Base-by-base conservation (phyloP, 768 basidiomycete genomes). In the Cystoderma amianthinum region DNA sequence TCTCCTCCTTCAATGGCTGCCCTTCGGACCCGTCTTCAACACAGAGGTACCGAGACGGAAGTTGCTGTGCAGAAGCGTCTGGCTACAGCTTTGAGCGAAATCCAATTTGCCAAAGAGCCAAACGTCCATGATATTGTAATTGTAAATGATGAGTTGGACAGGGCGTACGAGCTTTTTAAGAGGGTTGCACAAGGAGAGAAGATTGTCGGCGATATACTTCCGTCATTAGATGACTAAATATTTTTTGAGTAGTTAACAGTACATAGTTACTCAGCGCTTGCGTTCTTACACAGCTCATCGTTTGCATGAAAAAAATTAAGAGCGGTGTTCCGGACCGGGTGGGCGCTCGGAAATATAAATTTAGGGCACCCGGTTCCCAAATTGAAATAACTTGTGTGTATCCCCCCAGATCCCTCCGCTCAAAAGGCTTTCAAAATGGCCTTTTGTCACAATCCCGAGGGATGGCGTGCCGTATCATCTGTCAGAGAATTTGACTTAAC, bases 111-210 rank as follows among this genome's bases (percentile, higher is more conserved):
- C 3, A 79, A 80, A 54, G 70, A 87, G 53, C 72, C 78, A 2
- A 74, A 72, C 24, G 71, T 73, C 1, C 90, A 91, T 50, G 86
- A 97, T 58, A 54, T 86, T 24, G 76, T 96, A 43, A 80, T 97
- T 45, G 79, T 97, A 44, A 98, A 97, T 61, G 93, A 93, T 51
- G 79, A 94, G 55, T 59, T 95, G 11, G 87, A 94, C 34, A 63
- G 77, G 12, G 90, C 94, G 5, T 95, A 94, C 58, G 61, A 63
- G 0, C 59, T 83, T n/a, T 80, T 98, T 56, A 82, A 78, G 58
- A 65, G 67, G 44, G 73, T 93, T 15, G 88, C 91, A 0, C 67
- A 85, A 28, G 93, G 88, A 17, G 78, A 86, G 41, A 54, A 62
- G 32, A 63, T 76, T 18, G 55, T 56, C 19, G 73, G 79, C 11